Conservation (phyloP, 139 green algal genomes). For the Picochlorum sp. region DNA sequence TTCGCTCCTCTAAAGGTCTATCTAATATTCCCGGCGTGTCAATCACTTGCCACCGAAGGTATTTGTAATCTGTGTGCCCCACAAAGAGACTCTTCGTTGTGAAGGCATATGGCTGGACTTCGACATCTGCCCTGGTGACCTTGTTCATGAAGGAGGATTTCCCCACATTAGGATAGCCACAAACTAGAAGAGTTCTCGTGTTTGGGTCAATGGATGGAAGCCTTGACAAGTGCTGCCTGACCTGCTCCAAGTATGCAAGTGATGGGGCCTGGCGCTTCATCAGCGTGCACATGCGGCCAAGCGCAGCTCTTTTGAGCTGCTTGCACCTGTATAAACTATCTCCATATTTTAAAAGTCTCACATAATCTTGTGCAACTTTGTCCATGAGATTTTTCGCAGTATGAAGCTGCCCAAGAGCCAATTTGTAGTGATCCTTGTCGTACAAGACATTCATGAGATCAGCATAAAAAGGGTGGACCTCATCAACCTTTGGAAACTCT, state of each 20-base stretch:
- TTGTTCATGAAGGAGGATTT: constrained; percentile 98
- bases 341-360: constrained; percentile 97
- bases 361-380: constrained; percentile 92
- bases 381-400: constrained; percentile 89
- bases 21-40: constrained; percentile 98
- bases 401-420: constrained; percentile 95
- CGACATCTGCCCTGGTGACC: constrained; percentile 92
- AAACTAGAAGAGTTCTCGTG: constrained; percentile 92
- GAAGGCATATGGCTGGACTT: constrained; percentile 97
- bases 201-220: constrained; percentile 97
- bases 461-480: constrained; percentile 97
- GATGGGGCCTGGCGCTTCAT: constrained; percentile 91
- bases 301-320: constrained; percentile 90
- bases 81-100: constrained; percentile 96
- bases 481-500: constrained; percentile 97
- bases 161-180: constrained; percentile 98
- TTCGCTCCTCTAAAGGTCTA: constrained; percentile 94
- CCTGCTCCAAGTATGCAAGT: constrained; percentile 97
- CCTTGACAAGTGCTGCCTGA: constrained; percentile 97
- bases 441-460: constrained; percentile 99
- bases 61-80: constrained; percentile 98
- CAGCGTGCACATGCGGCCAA: constrained; percentile 98
- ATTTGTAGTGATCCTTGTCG: constrained; percentile 99
- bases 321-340: constrained; percentile 99
- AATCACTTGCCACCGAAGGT: constrained; percentile 88